A percentile compares a stretch with the other conserved stretches of the same genome.
phyloP scores from a whole-genome alignment of 1,284 basidiomycete species.

The Chalciporus piperatoides region DNA sequence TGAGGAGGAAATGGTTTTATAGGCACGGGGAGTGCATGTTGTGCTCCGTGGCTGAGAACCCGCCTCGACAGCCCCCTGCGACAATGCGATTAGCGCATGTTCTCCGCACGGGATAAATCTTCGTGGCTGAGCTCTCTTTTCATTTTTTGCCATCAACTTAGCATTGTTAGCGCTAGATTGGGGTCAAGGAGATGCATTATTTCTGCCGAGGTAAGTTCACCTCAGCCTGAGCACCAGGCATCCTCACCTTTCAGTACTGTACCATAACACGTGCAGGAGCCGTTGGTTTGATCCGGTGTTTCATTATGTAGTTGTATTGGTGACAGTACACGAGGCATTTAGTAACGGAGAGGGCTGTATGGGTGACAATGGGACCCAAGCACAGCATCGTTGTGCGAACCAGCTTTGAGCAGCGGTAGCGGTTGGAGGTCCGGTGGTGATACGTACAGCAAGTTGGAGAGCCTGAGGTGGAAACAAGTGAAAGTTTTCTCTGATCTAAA shows the following conservation, averaged over 20 bases:
- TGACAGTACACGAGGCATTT: slow-evolving; percentile 19
- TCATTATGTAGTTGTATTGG: slow-evolving; percentile 13
- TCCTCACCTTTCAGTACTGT: slow-evolving; percentile 2
- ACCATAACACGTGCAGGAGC: slow-evolving; percentile 17
- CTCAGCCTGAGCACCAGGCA: slow-evolving; percentile 15
- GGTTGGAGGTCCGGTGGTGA: not conserved
- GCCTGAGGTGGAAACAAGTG: no score
- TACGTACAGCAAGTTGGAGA: not conserved
- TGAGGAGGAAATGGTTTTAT: slow-evolving; percentile 23
- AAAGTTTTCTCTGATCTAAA: no score
- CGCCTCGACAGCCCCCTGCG: slow-evolving; percentile 1
- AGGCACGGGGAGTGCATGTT: slow-evolving; percentile 12
- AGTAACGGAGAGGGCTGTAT: slow-evolving; percentile 1
- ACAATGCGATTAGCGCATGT: slow-evolving; percentile 31
- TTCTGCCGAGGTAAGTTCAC: slow-evolving; percentile 20
- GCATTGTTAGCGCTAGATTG: slow-evolving; percentile 12
- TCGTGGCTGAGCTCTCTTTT: slow-evolving; percentile 13
- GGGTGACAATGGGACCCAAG: not conserved
- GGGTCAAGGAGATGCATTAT: slow-evolving; percentile 5
- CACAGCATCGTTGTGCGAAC: slow-evolving; percentile 6
- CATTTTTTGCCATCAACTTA: slow-evolving; percentile 9
- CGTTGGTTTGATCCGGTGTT: slow-evolving; percentile 21
- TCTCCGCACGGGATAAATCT: slow-evolving; percentile 26
- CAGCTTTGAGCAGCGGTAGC: not conserved
- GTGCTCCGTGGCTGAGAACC: slow-evolving; percentile 16